Evolutionary conservation across 2,329 filamentous ascomycete species (phyloP), one percentile per base, ranked within the genome.

Genomic region (Myriosclerotinia scirpicola): DNA sequence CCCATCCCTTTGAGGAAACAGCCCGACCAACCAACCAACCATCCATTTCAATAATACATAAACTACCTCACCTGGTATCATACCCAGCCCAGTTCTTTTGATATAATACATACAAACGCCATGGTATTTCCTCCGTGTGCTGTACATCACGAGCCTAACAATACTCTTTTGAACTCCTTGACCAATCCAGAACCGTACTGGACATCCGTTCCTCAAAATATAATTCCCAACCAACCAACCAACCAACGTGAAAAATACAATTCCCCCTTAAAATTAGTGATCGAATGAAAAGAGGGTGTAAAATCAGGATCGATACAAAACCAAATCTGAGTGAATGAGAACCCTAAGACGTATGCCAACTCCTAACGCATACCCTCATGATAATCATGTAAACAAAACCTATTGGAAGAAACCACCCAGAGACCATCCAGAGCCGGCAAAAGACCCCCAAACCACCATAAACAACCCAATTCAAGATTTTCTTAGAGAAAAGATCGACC

Each of bases 401-500:
- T 2, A 15, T 22, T 8, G 1, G 46, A 5, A 6, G 5, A 12
- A 61, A 34, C 44, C 11, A 34, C 22, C 3, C 11, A 14, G 4
- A 36, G 56, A 38, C n/a, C 6, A 6, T 40, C 8, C 3, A 17
- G 15, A 61, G 20, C n/a, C 30, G 11, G 36, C 2, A 12, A 11
- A 38, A 34, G 20, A 58, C 40, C 5, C 22, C 17, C 26, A 2
- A 61, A 26, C 5, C 34, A 50, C 14, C 14, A 50, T 22, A 38
- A 38, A 46, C 1, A 50, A 7, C 36, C 15, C 15, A 15, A 48
- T 30, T 22, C n/a, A 36, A n/a, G 14, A 3, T 42, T 11, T 20
- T 4, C 44, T 55, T 58, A 72, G 46, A 74, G 63, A 34, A 71
- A 73, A 65, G 71, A 22, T 34, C 75, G 71, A 48, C 72, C 72